A percentile compares a stretch with the other conserved stretches of the same genome.
These are phyloP conservation scores for Apiospora hydei DNA, from an alignment of 2,329 filamentous ascomycete species.

Conservation along the genomic window DNA sequence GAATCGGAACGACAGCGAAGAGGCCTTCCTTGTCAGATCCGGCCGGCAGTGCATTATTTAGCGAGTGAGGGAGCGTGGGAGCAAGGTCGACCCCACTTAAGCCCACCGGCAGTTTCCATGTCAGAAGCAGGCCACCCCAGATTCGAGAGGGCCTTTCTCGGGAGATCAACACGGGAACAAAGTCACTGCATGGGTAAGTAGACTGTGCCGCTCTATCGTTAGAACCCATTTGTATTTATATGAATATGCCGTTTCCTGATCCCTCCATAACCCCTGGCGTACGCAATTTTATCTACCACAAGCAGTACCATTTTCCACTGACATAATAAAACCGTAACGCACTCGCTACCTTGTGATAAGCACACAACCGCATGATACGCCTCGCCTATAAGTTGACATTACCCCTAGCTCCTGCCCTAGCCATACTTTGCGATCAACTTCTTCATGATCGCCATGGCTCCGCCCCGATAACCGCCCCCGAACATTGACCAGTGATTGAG, in stretches of 20 bases:
- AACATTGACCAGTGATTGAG: slow-evolving; percentile 90
- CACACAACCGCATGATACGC: background rate
- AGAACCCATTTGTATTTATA: background rate
- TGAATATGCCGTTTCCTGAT: background rate
- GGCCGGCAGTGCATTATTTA: slow-evolving; percentile 4
- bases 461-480: slow-evolving; percentile 77
- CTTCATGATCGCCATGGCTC: slow-evolving; percentile 82
- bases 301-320: background rate
- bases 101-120: background rate
- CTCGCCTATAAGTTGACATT: background rate
- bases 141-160: background rate
- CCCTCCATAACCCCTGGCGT: background rate
- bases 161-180: background rate
- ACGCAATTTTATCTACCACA: slow-evolving; percentile 7
- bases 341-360: background rate
- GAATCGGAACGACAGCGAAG: background rate
- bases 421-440: slow-evolving; percentile 77
- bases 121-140: background rate
- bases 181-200: background rate
- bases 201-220: background rate
- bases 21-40: slow-evolving; percentile 21
- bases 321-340: background rate
- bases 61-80: background rate
- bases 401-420: slow-evolving; percentile 25
- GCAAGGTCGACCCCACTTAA: slow-evolving; percentile 1